Conservation (phyloP, 164 flowering plant species). For the Tinospora cordifolia region DNA sequence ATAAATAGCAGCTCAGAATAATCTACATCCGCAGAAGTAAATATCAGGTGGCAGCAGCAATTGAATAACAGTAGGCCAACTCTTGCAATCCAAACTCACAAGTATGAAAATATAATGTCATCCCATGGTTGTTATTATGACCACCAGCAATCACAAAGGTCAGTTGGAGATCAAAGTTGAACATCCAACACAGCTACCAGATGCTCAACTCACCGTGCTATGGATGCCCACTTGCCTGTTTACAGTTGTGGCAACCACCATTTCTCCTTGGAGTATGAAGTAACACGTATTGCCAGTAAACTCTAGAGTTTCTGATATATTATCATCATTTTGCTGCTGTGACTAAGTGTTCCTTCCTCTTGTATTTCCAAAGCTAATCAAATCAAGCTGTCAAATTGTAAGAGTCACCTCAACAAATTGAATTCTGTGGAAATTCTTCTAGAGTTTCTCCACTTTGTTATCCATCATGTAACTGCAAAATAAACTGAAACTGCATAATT, state of each 20-base stretch:
- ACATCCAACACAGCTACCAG: background rate
- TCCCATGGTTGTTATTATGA: background rate
- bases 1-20: background rate
- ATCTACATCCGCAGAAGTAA: background rate
- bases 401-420: background rate
- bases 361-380: background rate
- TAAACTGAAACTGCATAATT: too few species aligned
- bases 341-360: background rate
- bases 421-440: background rate
- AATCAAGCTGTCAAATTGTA: background rate
- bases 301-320: background rate
- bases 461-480: background rate
- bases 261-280: background rate
- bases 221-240: background rate
- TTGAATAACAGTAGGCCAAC: background rate
- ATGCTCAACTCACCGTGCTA: background rate
- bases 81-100: background rate
- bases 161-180: background rate
- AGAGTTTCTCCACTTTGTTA: background rate
- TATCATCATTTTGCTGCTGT: background rate
- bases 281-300: background rate
- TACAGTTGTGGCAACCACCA: background rate
- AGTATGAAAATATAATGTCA: background rate
- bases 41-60: background rate
- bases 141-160: background rate